Conservation (phyloP, 176 grass and related monocot genomes). For the Carex littledalei region DNA sequence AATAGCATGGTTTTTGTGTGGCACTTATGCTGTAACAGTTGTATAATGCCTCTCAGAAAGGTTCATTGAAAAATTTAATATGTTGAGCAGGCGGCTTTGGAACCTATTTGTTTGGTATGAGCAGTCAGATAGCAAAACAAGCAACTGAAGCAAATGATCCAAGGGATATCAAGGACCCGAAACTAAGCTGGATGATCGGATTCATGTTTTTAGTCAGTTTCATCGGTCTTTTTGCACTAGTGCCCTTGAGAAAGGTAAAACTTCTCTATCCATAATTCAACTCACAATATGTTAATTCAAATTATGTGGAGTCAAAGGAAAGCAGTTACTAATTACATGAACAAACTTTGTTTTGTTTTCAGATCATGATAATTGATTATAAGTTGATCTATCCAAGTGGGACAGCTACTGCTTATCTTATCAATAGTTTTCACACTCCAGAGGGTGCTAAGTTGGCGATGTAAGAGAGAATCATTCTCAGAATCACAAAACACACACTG, state of each 20-base stretch:
- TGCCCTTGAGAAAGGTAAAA: slow-evolving; percentile 83
- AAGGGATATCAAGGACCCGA: slow-evolving; percentile 66
- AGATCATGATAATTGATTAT: slow-evolving; percentile 91
- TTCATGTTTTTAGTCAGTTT: slow-evolving; percentile 90
- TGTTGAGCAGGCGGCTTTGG: slow-evolving; percentile 65
- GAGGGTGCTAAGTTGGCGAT: slow-evolving; percentile 51
- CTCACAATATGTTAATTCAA: background rate
- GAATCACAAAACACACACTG: background rate
- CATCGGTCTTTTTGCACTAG: slow-evolving; percentile 70
- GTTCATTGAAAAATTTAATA: background rate
- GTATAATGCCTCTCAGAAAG: background rate
- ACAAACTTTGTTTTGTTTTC: slow-evolving; percentile 15
- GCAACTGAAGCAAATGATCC: slow-evolving; percentile 57
- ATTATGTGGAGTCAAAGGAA: background rate
- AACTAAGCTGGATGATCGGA: slow-evolving; percentile 85
- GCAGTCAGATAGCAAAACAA: slow-evolving; percentile 61
- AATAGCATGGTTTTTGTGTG: background rate
- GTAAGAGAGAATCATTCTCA: slow-evolving; percentile 21
- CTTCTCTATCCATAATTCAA: background rate
- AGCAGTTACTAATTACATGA: background rate
- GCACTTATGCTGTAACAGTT: background rate
- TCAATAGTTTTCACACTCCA: slow-evolving; percentile 83
- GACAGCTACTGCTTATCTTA: slow-evolving; percentile 77
- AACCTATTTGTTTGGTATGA: slow-evolving; percentile 84
- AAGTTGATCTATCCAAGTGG: slow-evolving; percentile 87